phyloP scores from a whole-genome alignment of 257 asterid species.

The Solanum gandarillasii region DNA sequence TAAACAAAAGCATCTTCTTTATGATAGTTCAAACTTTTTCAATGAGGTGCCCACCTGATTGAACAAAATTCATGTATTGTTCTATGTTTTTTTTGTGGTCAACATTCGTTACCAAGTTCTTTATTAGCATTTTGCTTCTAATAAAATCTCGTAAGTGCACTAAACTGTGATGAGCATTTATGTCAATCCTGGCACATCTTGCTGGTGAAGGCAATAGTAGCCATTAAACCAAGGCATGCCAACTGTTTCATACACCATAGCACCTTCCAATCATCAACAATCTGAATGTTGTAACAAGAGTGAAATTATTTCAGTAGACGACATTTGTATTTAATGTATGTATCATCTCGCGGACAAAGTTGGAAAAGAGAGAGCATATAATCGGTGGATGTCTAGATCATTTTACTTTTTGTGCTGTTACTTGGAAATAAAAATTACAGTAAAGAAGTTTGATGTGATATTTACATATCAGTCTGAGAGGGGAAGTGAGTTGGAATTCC shows the following conservation, averaged over 20 bases:
- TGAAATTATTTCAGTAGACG: background rate
- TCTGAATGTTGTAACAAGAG: background rate
- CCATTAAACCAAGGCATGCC: background rate
- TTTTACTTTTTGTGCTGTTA: background rate
- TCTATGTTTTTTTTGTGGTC: background rate
- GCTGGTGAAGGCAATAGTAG: background rate
- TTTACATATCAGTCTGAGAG: background rate
- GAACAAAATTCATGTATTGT: background rate
- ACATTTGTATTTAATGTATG: background rate
- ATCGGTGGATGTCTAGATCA: background rate
- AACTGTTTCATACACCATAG: background rate
- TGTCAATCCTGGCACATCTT: background rate
- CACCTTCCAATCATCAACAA: background rate
- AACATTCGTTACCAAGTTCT: background rate
- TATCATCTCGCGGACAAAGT: background rate
- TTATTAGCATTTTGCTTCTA: background rate
- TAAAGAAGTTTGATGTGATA: background rate
- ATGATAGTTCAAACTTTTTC: background rate
- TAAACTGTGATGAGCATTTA: background rate
- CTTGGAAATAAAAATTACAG: background rate
- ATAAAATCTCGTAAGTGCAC: background rate
- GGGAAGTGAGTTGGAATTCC: background rate
- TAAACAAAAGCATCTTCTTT: background rate
- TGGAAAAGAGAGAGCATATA: background rate
- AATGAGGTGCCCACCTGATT: background rate